Evolutionary conservation across 441 rosid species (phyloP).

Genomic region (Syzygium malaccense): DNA sequence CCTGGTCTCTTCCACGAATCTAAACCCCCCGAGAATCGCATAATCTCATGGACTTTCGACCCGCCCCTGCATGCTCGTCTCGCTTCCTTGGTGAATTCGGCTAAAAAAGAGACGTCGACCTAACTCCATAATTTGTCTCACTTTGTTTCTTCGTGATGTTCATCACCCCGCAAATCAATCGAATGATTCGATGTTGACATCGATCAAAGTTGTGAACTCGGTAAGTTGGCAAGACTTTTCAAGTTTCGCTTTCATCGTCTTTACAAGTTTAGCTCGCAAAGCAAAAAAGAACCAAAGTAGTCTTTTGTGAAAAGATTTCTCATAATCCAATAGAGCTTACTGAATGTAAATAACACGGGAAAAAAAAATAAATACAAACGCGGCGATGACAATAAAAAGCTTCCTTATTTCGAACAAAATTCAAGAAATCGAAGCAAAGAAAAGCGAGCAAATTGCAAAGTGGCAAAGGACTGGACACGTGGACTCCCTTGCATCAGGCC

Average conservation of each 20-base stretch:
- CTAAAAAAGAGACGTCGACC: neutral
- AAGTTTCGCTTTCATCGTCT: too few relatives aligned
- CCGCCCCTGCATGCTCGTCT: rapidly evolving
- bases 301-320: too few relatives aligned
- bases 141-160: too few relatives aligned
- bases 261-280: too few relatives aligned
- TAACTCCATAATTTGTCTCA: neutral
- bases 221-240: too few relatives aligned
- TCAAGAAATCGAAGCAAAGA: neutral
- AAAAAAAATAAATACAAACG: neutral
- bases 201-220: neutral
- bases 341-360: too few relatives aligned
- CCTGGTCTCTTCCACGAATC: neutral
- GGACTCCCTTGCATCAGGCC: neutral
- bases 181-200: neutral
- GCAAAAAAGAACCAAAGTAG: too few relatives aligned
- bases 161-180: neutral
- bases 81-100: neutral
- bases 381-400: neutral
- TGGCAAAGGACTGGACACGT: neutral
- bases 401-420: neutral
- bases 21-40: neutral
- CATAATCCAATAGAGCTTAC: too few relatives aligned
- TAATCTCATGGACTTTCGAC: neutral
- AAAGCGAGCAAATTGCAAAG: neutral